Conservation (phyloP, 371 early-diverging fungal genomes). For the Dentiscutata heterogama region DNA sequence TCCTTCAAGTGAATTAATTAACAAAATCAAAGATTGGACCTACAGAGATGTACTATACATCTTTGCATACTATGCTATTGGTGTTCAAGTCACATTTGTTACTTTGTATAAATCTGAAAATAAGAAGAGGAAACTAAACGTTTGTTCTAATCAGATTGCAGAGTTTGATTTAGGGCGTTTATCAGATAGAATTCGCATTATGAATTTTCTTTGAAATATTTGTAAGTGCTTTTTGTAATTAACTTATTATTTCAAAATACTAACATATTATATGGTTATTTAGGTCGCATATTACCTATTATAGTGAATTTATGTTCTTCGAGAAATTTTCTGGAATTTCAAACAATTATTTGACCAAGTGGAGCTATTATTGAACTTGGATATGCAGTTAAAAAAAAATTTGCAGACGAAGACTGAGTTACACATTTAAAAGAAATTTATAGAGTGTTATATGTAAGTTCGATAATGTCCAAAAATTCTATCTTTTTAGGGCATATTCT, state of each 20-base stretch:
- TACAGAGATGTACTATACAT: constrained; percentile 29
- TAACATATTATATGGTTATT: constrained; percentile 29
- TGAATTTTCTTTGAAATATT: too few relatives aligned
- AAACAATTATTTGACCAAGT: neutral
- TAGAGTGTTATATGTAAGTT: constrained; percentile 18
- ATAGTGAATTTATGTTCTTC: constrained; percentile 22
- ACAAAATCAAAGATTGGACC: constrained; percentile 21
- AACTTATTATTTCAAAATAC: constrained; percentile 13
- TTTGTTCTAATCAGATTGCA: neutral
- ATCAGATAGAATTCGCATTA: too few relatives aligned
- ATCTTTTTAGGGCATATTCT: constrained; percentile 13
- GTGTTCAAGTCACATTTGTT: constrained; percentile 28
- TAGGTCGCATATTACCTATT: constrained; percentile 41
- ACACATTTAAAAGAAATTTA: too few relatives aligned
- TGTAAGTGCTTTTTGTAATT: constrained; percentile 26
- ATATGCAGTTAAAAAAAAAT: constrained; percentile 36
- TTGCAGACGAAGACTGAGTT: neutral
- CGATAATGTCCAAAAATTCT: neutral
- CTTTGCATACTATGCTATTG: constrained; percentile 32
- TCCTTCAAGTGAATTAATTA: too few relatives aligned
- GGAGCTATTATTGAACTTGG: constrained; percentile 34
- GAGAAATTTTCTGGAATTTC: constrained; percentile 23
- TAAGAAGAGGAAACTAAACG: too few relatives aligned
- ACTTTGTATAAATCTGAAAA: neutral
- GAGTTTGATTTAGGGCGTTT: constrained; percentile 42